Evolutionary conservation across 208 protist species (phyloP).

Genomic region (Wallacemonas rigidus): DNA sequence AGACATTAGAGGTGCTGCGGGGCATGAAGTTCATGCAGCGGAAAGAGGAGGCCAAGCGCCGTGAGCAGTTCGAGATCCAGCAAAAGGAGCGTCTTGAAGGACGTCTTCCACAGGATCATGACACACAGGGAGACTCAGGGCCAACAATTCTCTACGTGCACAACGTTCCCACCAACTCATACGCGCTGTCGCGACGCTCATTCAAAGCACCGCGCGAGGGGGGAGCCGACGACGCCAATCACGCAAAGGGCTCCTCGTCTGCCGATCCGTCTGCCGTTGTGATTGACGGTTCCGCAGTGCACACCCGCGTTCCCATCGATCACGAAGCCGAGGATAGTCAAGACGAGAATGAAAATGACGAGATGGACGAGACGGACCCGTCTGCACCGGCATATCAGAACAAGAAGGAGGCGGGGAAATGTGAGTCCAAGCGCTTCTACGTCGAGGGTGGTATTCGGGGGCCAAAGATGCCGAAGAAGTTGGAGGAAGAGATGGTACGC

Average conservation of each 20-base stretch:
- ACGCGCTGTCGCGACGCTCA: conserved; percentile 44
- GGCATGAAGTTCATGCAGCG: conserved; percentile 94
- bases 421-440: conserved; percentile 45
- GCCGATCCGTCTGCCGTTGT: not conserved
- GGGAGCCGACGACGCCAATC: not conserved
- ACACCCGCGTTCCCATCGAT: conserved; percentile 9
- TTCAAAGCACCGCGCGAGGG: conserved; percentile 24
- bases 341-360: conserved; percentile 21
- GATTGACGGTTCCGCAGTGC: not conserved
- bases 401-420: not conserved
- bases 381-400: conserved; percentile 20
- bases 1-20: conserved; percentile 81
- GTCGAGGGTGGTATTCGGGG: conserved; percentile 50
- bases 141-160: conserved; percentile 64
- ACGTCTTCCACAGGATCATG: conserved; percentile 24
- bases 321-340: not conserved
- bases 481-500: conserved; percentile 32
- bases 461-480: conserved; percentile 57
- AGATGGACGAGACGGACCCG: conserved; percentile 29
- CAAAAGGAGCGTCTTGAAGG: conserved; percentile 61
- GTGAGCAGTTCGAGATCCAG: conserved; percentile 68
- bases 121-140: conserved; percentile 1
- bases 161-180: conserved; percentile 42
- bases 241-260: not conserved
- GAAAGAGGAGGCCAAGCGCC: conserved; percentile 84